Evolutionary conservation across 108 stramenopile species (phyloP), one percentile per base, ranked within the genome.

Genomic region (Conticribra weissflogii): DNA sequence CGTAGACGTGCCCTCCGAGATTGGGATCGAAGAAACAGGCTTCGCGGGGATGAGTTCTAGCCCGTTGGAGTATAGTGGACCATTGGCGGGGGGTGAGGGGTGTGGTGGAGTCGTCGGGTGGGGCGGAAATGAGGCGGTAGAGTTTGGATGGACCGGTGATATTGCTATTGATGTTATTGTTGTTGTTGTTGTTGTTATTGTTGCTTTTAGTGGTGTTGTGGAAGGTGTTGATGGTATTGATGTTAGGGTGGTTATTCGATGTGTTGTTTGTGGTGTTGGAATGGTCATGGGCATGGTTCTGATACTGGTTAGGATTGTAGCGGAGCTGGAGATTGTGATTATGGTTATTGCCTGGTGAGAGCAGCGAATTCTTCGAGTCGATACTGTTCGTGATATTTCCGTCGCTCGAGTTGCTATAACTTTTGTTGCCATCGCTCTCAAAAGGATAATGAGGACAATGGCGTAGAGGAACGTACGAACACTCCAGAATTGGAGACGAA

Each of bases 1-100:
- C 74, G 14, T 68, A 76, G 30, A 76, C 74, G 29, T 76, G 66
- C 1, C 74, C 74, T n/a, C 74, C 74, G 9, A 65, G 65, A 31
- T 68, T 66, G 17, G 65, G 74, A 41, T 50, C 52, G 45, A 68
- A 76, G 54, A 60, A 59, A 55, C 75, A 76, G 18, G 75, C 75
- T 46, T 76, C 75, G 24, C 63, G 67, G 17, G 75, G 75, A 17
- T 76, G 67, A 0, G 66, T 60, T 14, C 22, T 22, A 2, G 66
- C 66, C 21, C 75, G 66, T 19, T 61, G 30, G 16, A 76, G 61
- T 0, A 76, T 63, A 21, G 54, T 22, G 54, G 47, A 49, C 68
- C 68, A 54, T 58, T 66, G 45, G 23, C 44, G 47, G 22, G 67
- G 54, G 46, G 15, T 24, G n/a, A n/a, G n/a, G n/a, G n/a, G n/a